Evolutionary conservation across 2,329 filamentous ascomycete species (phyloP).

Genomic region (Colletotrichum costaricense): DNA sequence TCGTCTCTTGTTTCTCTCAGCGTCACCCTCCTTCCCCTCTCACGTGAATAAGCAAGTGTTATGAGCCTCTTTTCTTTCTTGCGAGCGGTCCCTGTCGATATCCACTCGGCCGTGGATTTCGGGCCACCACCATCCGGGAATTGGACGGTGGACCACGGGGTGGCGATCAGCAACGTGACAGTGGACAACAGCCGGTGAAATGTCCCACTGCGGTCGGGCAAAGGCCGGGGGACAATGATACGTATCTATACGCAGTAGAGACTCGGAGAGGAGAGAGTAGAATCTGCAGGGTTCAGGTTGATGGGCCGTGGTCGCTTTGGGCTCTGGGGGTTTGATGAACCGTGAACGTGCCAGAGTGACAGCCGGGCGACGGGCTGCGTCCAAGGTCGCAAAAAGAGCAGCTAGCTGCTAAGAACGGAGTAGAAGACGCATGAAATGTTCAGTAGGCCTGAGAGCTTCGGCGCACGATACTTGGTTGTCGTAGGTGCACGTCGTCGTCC

Average conservation of each 20-base stretch:
- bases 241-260: not conserved
- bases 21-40: not conserved
- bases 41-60: not conserved
- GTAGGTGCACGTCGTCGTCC: conserved; percentile 15
- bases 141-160: conserved; percentile 30
- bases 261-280: not conserved
- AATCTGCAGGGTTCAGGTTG: conserved; percentile 17
- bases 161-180: conserved; percentile 33
- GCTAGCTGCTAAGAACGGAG: not conserved
- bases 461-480: conserved; percentile 10
- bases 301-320: conserved; percentile 6
- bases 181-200: conserved; percentile 19
- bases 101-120: conserved; percentile 28
- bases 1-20: not conserved
- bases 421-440: not conserved
- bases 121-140: conserved; percentile 23
- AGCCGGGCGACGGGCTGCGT: conserved; percentile 26
- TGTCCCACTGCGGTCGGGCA: conserved; percentile 26
- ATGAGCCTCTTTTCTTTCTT: conserved; percentile 19
- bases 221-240: conserved; percentile 22
- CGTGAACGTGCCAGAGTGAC: conserved; percentile 26
- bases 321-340: not conserved
- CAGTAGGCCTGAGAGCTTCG: conserved; percentile 6
- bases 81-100: conserved; percentile 18
- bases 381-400: conserved; percentile 20